A percentile compares a stretch with the other conserved stretches of the same genome.
phyloP scores from a whole-genome alignment of 805 yeast genomes.

The Kregervanrija fluxuum region DNA sequence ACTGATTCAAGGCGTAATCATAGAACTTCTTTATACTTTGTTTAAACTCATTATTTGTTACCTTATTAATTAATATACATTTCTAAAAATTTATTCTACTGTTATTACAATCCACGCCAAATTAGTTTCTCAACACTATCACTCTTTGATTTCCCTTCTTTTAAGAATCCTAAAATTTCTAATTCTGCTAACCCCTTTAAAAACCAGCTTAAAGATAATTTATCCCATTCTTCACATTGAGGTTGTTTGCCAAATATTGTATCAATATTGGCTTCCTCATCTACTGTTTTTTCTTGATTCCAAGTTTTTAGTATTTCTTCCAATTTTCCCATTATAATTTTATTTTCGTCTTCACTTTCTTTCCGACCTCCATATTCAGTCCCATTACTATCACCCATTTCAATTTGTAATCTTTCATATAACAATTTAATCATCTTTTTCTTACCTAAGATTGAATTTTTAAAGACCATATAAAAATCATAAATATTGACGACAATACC shows the following conservation, averaged over 20 bases:
- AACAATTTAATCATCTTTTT: slow-evolving; percentile 13
- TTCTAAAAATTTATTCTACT: neutral
- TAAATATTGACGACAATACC: slow-evolving; percentile 40
- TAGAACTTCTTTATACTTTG: slow-evolving; percentile 9
- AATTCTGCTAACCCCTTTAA: slow-evolving; percentile 68
- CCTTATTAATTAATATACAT: neutral
- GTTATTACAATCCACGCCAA: slow-evolving; percentile 54
- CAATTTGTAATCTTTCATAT: slow-evolving; percentile 2
- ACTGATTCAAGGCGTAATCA: neutral
- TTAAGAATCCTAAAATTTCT: slow-evolving; percentile 59
- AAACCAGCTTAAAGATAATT: slow-evolving; percentile 62
- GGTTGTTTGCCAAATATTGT: no score
- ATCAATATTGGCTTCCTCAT: slow-evolving; percentile 15
- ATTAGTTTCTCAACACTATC: slow-evolving; percentile 62
- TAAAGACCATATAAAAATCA: slow-evolving; percentile 30
- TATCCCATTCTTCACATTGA: slow-evolving; percentile 46
- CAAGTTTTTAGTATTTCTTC: slow-evolving; percentile 3
- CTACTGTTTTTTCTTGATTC: slow-evolving; percentile 24
- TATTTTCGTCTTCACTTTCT: neutral
- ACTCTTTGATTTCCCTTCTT: slow-evolving; percentile 51
- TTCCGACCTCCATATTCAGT: neutral
- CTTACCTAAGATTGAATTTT: slow-evolving; percentile 24
- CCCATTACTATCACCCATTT: neutral
- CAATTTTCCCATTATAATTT: neutral
- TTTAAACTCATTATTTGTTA: neutral